phyloP scores from a whole-genome alignment of 768 basidiomycete species.

The Strobilomyces confusus region DNA sequence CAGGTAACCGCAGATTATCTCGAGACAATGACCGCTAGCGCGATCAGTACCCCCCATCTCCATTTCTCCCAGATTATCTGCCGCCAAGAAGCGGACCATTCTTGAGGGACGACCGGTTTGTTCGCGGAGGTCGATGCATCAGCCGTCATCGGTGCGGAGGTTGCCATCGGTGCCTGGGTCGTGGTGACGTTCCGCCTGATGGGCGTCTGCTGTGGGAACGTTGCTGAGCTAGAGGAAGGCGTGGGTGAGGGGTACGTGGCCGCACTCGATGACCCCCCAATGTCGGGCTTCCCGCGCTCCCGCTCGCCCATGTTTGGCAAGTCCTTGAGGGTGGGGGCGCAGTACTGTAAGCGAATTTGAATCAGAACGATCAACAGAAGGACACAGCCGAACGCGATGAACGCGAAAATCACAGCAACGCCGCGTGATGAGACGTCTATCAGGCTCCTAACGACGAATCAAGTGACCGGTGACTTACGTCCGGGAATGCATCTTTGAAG shows the following conservation, averaged over 20 bases:
- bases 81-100: slow-evolving; percentile 60
- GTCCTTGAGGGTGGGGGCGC: slow-evolving; percentile 58
- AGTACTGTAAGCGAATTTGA: slow-evolving; percentile 50
- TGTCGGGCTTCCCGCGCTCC: slow-evolving; percentile 53
- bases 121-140: slow-evolving; percentile 25
- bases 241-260: slow-evolving; percentile 13
- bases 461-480: slow-evolving; percentile 50
- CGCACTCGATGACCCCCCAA: slow-evolving; percentile 23
- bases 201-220: slow-evolving; percentile 19
- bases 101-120: slow-evolving; percentile 35
- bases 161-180: slow-evolving; percentile 19
- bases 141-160: slow-evolving; percentile 2
- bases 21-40: slow-evolving; percentile 73
- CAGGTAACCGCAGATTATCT: slow-evolving; percentile 56
- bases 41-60: slow-evolving; percentile 78
- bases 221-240: slow-evolving; percentile 19
- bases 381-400: slow-evolving; percentile 14
- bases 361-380: slow-evolving; percentile 18
- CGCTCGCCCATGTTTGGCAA: slow-evolving; percentile 92
- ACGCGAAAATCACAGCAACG: slow-evolving; percentile 18
- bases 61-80: slow-evolving; percentile 78
- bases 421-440: slow-evolving; percentile 17
- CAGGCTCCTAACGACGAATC: slow-evolving; percentile 20
- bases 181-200: slow-evolving; percentile 19
- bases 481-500: slow-evolving; percentile 86